These are phyloP conservation scores for Wallacemonas sp. DNA, from an alignment of 208 protist species.

Conservation along the genomic window DNA sequence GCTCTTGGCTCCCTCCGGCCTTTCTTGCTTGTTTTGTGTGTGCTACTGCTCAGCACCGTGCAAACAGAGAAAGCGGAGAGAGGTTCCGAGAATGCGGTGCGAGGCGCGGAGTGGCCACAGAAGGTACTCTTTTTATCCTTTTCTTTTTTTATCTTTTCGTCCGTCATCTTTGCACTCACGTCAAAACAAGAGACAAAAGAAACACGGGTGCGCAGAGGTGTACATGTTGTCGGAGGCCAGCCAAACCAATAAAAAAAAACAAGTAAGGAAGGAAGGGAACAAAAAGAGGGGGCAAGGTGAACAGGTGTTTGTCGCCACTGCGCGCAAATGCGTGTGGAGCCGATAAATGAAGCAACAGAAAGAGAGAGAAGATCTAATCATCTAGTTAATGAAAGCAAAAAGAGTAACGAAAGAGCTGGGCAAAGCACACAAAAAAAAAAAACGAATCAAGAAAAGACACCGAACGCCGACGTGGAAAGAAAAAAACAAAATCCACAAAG, in stretches of 20 bases:
- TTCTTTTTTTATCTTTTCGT: no score
- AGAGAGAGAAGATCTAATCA: conserved; percentile 9
- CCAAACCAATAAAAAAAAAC: conserved; percentile 9
- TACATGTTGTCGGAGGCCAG: no score
- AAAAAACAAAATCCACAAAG: conserved; percentile 7
- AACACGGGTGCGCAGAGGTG: no score
- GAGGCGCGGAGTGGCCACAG: no score
- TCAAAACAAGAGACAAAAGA: no score
- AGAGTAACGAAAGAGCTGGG: conserved; percentile 1
- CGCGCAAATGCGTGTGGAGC: not conserved
- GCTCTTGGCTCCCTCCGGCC: no score
- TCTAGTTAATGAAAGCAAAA: conserved; percentile 19
- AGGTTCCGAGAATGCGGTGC: no score
- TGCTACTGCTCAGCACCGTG: no score
- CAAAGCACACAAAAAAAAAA: conserved; percentile 1
- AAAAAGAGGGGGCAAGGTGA: not conserved
- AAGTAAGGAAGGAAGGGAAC: conserved; percentile 14
- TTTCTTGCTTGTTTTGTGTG: no score
- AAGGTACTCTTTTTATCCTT: no score
- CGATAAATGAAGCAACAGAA: not conserved
- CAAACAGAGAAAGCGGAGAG: no score
- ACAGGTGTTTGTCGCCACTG: not conserved
- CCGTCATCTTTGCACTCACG: no score
- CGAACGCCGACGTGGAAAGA: not conserved
- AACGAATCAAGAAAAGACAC: conserved; percentile 4